phyloP scores from a whole-genome alignment of 2,329 filamentous ascomycete species.

The Cercospora sp. region DNA sequence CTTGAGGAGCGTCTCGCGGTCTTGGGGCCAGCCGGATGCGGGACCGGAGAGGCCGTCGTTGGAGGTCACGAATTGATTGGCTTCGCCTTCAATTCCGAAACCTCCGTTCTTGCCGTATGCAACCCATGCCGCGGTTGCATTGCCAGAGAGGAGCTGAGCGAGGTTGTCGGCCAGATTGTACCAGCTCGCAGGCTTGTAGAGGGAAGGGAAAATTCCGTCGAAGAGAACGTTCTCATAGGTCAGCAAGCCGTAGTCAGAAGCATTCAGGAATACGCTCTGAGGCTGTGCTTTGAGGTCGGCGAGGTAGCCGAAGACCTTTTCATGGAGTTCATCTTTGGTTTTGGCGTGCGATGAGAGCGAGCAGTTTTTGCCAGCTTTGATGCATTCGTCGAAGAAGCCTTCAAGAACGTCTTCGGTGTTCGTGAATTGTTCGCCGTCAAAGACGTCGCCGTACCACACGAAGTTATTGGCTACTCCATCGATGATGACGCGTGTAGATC shows the following conservation, averaged over 20 bases:
- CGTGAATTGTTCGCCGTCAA: conserved; percentile 52
- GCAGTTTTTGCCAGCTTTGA: conserved; percentile 46
- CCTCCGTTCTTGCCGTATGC: conserved; percentile 19
- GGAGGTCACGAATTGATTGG: conserved; percentile 23
- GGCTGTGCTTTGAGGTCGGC: conserved; percentile 27
- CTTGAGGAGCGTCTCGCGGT: conserved; percentile 20
- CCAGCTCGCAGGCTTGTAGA: conserved; percentile 28
- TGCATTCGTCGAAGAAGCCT: conserved; percentile 57
- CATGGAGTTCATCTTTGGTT: conserved; percentile 20
- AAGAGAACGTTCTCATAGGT: conserved; percentile 20
- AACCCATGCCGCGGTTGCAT: conserved; percentile 25
- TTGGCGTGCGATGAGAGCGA: conserved; percentile 20
- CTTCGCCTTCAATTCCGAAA: conserved; percentile 27
- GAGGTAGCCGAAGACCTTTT: conserved; percentile 23
- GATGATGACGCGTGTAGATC: conserved; percentile 45
- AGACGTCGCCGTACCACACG: conserved; percentile 49
- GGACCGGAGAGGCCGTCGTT: conserved; percentile 25
- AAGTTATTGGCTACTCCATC: conserved; percentile 46
- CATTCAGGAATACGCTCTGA: conserved; percentile 27
- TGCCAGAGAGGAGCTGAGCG: conserved; percentile 24
- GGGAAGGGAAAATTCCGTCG: conserved; percentile 24
- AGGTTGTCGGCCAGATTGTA: conserved; percentile 27
- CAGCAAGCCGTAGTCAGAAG: conserved; percentile 23
- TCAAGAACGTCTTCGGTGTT: conserved; percentile 58
- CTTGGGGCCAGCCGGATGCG: conserved; percentile 23